phyloP scores from a whole-genome alignment of 495 filamentous ascomycete genomes.

The Clavariopsis aquatica region DNA sequence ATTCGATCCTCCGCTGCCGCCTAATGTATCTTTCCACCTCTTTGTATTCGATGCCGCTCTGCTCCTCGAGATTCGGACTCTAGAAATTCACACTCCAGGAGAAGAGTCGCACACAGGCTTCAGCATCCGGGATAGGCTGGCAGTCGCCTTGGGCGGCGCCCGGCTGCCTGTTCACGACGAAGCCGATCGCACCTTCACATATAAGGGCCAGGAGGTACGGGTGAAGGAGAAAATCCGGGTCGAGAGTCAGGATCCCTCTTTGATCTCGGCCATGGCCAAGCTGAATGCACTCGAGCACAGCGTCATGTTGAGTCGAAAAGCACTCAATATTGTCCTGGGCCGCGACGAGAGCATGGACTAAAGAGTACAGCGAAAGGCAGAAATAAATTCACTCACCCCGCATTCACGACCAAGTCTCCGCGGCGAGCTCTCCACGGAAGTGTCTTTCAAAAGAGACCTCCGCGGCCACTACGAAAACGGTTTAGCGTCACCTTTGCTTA shows the following conservation, averaged over 20 bases:
- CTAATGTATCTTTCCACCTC: conserved; percentile 70
- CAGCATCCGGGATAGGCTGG: conserved; percentile 59
- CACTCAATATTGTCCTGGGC: conserved; percentile 80
- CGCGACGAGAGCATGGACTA: conserved; percentile 46
- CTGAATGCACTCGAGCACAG: conserved; percentile 76
- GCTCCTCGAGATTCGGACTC: conserved; percentile 74
- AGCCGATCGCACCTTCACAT: conserved; percentile 66
- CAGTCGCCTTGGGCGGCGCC: conserved; percentile 57
- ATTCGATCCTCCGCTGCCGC: conserved; percentile 62
- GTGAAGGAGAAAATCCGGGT: conserved; percentile 89
- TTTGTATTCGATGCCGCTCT: conserved; percentile 75
- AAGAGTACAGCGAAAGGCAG: not conserved
- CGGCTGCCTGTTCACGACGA: conserved; percentile 65
- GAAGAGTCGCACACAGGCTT: conserved; percentile 59
- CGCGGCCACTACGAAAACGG: conserved; percentile 16
- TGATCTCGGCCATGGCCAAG: conserved; percentile 87
- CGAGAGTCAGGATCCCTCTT: conserved; percentile 85
- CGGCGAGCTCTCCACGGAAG: not conserved
- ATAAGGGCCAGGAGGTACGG: conserved; percentile 68
- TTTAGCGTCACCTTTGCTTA: conserved; percentile 23
- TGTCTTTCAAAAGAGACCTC: not conserved
- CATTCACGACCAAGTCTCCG: too few relatives aligned
- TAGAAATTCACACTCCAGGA: conserved; percentile 62
- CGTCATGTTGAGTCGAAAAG: conserved; percentile 65
- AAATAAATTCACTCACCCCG: not conserved